phyloP scores from a whole-genome alignment of 1,284 basidiomycete species.

The Coniophora puteana region DNA sequence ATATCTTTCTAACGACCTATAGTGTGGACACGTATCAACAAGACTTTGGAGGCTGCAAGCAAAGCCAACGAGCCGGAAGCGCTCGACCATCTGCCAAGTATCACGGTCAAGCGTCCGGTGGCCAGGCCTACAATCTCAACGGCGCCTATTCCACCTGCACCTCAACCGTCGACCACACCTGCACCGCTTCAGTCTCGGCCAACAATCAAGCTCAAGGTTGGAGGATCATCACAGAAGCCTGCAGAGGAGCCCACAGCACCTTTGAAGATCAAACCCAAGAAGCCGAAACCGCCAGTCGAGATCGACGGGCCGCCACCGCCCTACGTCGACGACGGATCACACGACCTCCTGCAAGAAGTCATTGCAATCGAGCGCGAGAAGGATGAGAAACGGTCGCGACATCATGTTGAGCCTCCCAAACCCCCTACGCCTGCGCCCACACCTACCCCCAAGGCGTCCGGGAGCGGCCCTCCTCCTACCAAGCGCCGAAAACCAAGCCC shows the following conservation, averaged over 20 bases:
- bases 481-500: constrained; percentile 57
- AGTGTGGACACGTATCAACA: constrained; percentile 78
- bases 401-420: constrained; percentile 22
- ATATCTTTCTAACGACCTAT: constrained; percentile 10
- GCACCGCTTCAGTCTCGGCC: no score
- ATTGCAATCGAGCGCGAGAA: constrained; percentile 74
- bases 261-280: constrained; percentile 40
- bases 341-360: constrained; percentile 76
- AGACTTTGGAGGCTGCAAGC: constrained; percentile 56
- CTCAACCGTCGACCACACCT: constrained; percentile 28
- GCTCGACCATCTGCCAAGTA: constrained; percentile 23
- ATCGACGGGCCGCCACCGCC: constrained; percentile 56
- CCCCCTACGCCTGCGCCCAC: constrained; percentile 19
- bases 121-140: constrained; percentile 18
- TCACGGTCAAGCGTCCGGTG: constrained; percentile 32
- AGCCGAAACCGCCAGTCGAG: constrained; percentile 41
- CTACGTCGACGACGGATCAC: constrained; percentile 70
- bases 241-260: constrained; percentile 23
- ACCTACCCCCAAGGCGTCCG: constrained; percentile 27
- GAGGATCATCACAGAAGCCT: constrained; percentile 35
- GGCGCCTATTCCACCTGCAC: constrained; percentile 23
- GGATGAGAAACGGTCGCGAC: constrained; percentile 40
- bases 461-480: constrained; percentile 27
- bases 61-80: constrained; percentile 31
- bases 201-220: constrained; percentile 55